These are phyloP conservation scores for Polygonum aviculare DNA, from an alignment of 148 eudicot genomes.

Conservation along the genomic window DNA sequence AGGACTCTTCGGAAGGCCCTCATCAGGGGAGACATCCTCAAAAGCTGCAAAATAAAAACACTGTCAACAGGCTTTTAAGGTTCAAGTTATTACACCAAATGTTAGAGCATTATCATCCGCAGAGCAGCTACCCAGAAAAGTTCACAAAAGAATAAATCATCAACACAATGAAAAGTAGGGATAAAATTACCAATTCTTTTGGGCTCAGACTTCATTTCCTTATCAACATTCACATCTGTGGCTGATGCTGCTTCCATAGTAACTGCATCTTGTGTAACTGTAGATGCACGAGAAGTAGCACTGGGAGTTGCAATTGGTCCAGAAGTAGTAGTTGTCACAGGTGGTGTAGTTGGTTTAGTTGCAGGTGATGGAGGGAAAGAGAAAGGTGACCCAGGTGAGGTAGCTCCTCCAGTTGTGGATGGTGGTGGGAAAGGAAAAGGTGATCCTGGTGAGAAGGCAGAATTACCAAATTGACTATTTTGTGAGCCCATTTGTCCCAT, in stretches of 20 bases:
- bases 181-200: conserved; percentile 43
- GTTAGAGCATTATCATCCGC: background rate
- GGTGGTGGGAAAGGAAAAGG: conserved; percentile 64
- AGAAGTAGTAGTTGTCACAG: conserved; percentile 19
- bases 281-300: conserved; percentile 28
- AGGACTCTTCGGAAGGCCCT: conserved; percentile 51
- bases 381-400: conserved; percentile 15
- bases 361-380: conserved; percentile 9
- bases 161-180: background rate
- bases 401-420: conserved; percentile 27
- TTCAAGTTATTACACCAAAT: background rate
- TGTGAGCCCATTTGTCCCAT: conserved; percentile 76
- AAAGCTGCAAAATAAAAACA: conserved; percentile 51
- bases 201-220: conserved; percentile 34
- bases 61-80: background rate
- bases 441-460: conserved; percentile 57
- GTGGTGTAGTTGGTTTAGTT: conserved; percentile 24
- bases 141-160: background rate
- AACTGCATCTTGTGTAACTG: conserved; percentile 27
- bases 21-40: conserved; percentile 87
- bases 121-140: background rate
- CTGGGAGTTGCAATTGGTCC: conserved; percentile 17
- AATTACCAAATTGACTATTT: conserved; percentile 65
- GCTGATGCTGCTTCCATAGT: conserved; percentile 37
- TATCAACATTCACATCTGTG: conserved; percentile 23